Conservation (phyloP, 352 stramenopile species). For the Phytophthora sojae region DNA sequence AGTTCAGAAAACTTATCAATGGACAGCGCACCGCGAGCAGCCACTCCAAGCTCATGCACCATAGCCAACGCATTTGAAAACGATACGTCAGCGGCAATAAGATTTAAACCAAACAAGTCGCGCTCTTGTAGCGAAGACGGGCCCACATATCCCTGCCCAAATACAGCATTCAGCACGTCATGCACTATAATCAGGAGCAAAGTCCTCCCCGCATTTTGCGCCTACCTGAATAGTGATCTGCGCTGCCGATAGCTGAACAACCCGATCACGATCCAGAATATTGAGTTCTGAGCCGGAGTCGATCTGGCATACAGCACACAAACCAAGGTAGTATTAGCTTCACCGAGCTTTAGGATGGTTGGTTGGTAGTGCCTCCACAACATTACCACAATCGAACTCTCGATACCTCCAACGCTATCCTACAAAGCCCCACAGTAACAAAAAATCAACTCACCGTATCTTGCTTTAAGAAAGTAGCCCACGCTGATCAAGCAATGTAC, state of each 20-base stretch:
- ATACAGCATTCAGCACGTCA: background rate
- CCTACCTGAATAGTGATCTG: slow-evolving; percentile 60
- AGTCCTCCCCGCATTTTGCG: background rate
- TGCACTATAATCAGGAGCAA: background rate
- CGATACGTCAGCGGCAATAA: slow-evolving; percentile 49
- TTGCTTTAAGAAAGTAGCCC: background rate
- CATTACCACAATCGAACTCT: slow-evolving; percentile 60
- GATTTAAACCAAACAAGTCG: slow-evolving; percentile 48
- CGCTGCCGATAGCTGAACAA: slow-evolving; percentile 45
- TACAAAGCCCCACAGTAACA: slow-evolving; percentile 11
- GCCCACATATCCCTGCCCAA: slow-evolving; percentile 55
- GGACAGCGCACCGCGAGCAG: slow-evolving; percentile 35
- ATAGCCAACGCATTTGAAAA: slow-evolving; percentile 62
- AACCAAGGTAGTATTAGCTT: background rate
- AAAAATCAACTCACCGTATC: background rate
- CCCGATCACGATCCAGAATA: slow-evolving; percentile 39
- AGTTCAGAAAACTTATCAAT: slow-evolving; percentile 79
- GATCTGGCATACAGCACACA: slow-evolving; percentile 28
- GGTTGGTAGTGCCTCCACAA: background rate
- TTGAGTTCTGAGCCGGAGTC: slow-evolving; percentile 65
- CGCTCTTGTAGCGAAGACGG: slow-evolving; percentile 49
- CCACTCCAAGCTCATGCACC: slow-evolving; percentile 45
- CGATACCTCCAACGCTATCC: slow-evolving; percentile 44
- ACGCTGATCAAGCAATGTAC: background rate
- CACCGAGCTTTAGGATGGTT: background rate